These are phyloP conservation scores for Gloeopeniophorella convolvens DNA, from an alignment of 768 basidiomycete genomes.

Conservation along the genomic window DNA sequence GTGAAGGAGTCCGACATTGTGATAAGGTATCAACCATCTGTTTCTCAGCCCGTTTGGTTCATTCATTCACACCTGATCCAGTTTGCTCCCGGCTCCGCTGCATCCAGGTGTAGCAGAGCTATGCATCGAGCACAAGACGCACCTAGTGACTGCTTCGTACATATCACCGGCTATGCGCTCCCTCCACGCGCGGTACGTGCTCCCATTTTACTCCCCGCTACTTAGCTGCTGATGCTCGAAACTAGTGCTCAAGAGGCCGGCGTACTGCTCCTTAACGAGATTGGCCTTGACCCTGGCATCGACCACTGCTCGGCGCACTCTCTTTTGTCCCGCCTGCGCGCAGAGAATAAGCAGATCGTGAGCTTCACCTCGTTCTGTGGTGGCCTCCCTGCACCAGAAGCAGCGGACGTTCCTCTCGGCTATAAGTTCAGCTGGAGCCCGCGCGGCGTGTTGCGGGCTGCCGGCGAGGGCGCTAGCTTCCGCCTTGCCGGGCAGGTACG, in stretches of 20 bases:
- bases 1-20: slow-evolving; percentile 70
- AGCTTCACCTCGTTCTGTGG: slow-evolving; percentile 92
- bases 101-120: slow-evolving; percentile 65
- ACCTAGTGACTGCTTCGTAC: slow-evolving; percentile 90
- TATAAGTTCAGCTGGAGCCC: slow-evolving; percentile 97
- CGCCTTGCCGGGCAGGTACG: slow-evolving; percentile 48
- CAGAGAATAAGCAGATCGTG: slow-evolving; percentile 46
- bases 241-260: slow-evolving; percentile 52
- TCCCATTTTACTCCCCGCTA: not conserved
- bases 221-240: not conserved
- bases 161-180: slow-evolving; percentile 70
- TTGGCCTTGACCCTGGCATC: slow-evolving; percentile 84
- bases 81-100: slow-evolving; percentile 72
- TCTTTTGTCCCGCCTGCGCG: slow-evolving; percentile 47
- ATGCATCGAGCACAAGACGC: slow-evolving; percentile 63
- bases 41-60: not conserved
- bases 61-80: slow-evolving; percentile 27
- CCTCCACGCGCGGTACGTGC: slow-evolving; percentile 51
- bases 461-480: slow-evolving; percentile 65
- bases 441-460: slow-evolving; percentile 76
- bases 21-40: slow-evolving; percentile 67
- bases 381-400: slow-evolving; percentile 77
- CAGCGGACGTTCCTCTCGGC: slow-evolving; percentile 58
- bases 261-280: slow-evolving; percentile 81
- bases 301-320: slow-evolving; percentile 84